Evolutionary conservation across 306 rosid genomes (phyloP), one percentile per base, ranked within the genome.

Genomic region (Crataegus laevigata): DNA sequence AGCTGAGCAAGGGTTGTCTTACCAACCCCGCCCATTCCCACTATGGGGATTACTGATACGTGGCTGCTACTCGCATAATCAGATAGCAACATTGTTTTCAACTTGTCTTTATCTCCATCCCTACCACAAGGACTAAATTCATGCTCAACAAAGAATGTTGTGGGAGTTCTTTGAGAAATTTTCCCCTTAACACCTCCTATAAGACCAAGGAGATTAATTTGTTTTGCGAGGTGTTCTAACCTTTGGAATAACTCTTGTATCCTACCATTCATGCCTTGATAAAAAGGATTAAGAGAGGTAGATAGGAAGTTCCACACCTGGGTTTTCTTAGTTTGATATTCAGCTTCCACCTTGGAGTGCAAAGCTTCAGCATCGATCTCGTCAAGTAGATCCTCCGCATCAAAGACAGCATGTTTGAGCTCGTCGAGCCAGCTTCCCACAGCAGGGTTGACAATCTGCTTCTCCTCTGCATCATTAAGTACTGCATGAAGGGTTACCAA

Each of bases 1-100:
- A 69, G 9, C 15, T 47, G 73, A 69, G 73, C 40, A 9, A 69
- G 73, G 24, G 60, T 69, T 14, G 73, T 47, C 30, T 69, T 69
- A 11, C 62, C 62, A 22, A 57, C 29, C 12, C 62, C 29, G 15
- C 15, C 29, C 62, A 57, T 30, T 6, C 75, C 75, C 21, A 71
- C 8, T 28, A 54, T 71, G 15, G 75, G 43, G 34, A 71, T 32
- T 8, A 52, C 32, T 4, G 45, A 10, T 5, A 71, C 0, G 2
- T 54, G 24, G 11, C 22, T 11, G 8, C 11, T 17, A 1, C 51
- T 51, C 2, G 38, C 8, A 18, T 71, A 30, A 71, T 52, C 75
- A 2, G 50, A 32, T 15, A 38, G 13, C 76, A 72, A 59, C 17
- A 1, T 0, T 19, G n/a, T 24, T 38, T n/a, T 13, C 9, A 72